phyloP scores from a whole-genome alignment of 345 rosid genomes.

The Moricandia moricandioides region DNA sequence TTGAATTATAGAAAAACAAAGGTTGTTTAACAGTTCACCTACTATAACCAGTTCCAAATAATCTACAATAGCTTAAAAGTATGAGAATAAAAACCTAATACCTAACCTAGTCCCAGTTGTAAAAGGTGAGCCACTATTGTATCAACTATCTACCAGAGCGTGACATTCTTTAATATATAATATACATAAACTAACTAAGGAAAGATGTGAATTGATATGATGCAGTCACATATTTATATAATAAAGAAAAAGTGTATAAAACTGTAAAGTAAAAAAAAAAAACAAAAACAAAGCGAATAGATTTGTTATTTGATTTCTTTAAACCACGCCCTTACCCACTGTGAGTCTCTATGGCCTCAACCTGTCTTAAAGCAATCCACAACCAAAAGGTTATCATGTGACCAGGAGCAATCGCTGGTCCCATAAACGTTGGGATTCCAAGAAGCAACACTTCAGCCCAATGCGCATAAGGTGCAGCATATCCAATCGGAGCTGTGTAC shows the following conservation, averaged over 20 bases:
- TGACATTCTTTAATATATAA: background rate
- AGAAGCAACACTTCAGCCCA: background rate
- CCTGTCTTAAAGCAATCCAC: background rate
- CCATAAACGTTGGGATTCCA: background rate
- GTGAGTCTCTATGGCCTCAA: background rate
- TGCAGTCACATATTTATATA: background rate
- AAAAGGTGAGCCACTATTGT: constrained; percentile 35
- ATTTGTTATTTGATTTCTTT: background rate
- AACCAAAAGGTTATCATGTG: constrained; percentile 1
- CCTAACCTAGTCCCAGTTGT: constrained; percentile 33
- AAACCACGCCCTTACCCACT: background rate
- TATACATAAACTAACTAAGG: background rate
- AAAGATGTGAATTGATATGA: background rate
- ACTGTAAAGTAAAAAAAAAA: background rate
- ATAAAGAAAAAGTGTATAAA: background rate
- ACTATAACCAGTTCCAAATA: constrained; percentile 16
- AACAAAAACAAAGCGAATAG: background rate
- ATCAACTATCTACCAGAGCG: too few species aligned
- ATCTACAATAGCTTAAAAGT: constrained; percentile 12
- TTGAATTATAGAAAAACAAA: background rate
- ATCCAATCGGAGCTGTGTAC: background rate
- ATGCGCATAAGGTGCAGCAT: background rate
- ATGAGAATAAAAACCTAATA: constrained; percentile 8
- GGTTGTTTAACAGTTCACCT: constrained; percentile 2
- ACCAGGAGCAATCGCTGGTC: background rate